These are phyloP conservation scores for Cladosporium sp. DNA, from an alignment of 2,329 filamentous ascomycete genomes.

Conservation along the genomic window DNA sequence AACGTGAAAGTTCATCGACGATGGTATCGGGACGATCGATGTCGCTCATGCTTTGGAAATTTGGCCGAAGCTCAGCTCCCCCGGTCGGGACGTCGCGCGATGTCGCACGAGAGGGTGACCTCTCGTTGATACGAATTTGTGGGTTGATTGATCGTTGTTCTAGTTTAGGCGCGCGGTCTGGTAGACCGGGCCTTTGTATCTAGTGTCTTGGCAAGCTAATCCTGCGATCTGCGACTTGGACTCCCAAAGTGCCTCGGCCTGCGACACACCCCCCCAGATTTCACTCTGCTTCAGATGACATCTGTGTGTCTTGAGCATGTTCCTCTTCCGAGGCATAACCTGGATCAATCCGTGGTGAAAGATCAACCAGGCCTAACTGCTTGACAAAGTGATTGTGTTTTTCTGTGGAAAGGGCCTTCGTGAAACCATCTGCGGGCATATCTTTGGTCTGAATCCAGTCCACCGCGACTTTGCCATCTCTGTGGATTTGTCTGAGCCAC, in stretches of 20 bases:
- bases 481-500: not conserved
- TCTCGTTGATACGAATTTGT: not conserved
- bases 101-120: too few relatives aligned
- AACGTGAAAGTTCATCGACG: too few relatives aligned
- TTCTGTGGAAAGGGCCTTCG: not conserved
- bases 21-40: too few relatives aligned
- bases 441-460: not conserved
- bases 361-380: not conserved
- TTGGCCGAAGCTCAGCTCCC: too few relatives aligned
- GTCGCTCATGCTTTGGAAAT: too few relatives aligned
- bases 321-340: not conserved
- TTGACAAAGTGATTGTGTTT: not conserved
- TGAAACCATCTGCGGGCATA: not conserved
- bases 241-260: conserved; percentile 5
- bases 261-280: not conserved
- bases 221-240: conserved; percentile 5
- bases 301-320: not conserved
- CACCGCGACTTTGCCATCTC: not conserved
- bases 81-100: too few relatives aligned
- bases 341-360: not conserved
- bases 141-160: conserved; percentile 1
- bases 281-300: not conserved
- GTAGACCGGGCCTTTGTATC: conserved; percentile 1
- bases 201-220: conserved; percentile 5
- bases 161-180: conserved; percentile 1